Base-by-base conservation (phyloP, 2,329 filamentous ascomycete genomes). In the Hypoxylon sp. region DNA sequence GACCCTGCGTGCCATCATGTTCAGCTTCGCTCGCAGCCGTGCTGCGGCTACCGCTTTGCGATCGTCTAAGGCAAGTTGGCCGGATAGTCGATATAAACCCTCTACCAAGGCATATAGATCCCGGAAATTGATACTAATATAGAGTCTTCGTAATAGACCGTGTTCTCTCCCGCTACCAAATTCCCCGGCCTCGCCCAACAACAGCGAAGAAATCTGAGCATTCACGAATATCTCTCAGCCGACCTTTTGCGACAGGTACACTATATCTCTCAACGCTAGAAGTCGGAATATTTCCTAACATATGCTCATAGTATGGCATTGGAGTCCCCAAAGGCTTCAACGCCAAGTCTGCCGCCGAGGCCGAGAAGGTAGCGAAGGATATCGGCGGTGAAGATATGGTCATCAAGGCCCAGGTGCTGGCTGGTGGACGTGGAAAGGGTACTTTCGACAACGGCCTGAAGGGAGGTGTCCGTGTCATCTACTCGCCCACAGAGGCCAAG, bases 401-500 rank as follows among this genome's bases (percentile, higher is more conserved):
- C 77, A 98, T 99, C 89, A 99, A 99, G 90, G 96, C 96, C 71
- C 96, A 99, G 87, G 96, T 99, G 69, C 92, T 99, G 72, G 96
- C 96, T 71, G 96, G 96, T 84, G 96, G 96, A 74, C 92, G 96
- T 86, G 96, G 96, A 85, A 99, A 99, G 88, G 96, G 96, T 76
- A 91, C 90, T 77, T 99, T 99, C 81, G 94, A 97, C 86, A 98
- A 98, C 84, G 96, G 96, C 78, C 91, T 99, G 81, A 99, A 99
- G 89, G 96, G 96, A 79, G 96, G 96, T 86, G 96, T 99, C 77
- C 91, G 96, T 78, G 95, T 99, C 79, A 97, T 99, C 85, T 99
- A 98, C 90, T 98, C 95, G 86, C 93, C 96, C 68, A 95, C 94
- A 77, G 90, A 92, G 88, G 96, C 96, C 80, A 92, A 94, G 88